These are phyloP conservation scores for Lomentospora prolificans DNA, from an alignment of 2,329 filamentous ascomycete species.

Conservation along the genomic window DNA sequence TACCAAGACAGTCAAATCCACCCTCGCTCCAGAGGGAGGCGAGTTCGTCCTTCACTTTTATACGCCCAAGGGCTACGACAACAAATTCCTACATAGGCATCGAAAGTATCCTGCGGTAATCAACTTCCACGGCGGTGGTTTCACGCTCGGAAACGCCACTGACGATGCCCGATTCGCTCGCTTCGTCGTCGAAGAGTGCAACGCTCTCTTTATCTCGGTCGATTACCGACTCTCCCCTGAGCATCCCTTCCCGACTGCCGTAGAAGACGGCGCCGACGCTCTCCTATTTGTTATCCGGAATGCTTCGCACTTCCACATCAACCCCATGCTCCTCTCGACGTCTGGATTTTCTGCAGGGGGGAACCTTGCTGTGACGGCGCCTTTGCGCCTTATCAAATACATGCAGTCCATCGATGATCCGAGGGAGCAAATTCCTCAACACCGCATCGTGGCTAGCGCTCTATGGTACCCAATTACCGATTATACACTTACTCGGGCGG, in stretches of 20 bases:
- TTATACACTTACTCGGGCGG: slow-evolving; percentile 45
- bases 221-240: slow-evolving; percentile 61
- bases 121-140: slow-evolving; percentile 60
- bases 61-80: slow-evolving; percentile 5
- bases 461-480: slow-evolving; percentile 56
- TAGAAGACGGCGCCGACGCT: slow-evolving; percentile 57
- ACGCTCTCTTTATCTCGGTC: slow-evolving; percentile 52
- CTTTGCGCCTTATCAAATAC: slow-evolving; percentile 28
- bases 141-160: slow-evolving; percentile 51
- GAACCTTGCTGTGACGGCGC: slow-evolving; percentile 40
- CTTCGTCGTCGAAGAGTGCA: slow-evolving; percentile 38
- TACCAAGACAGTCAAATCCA: background rate
- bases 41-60: slow-evolving; percentile 2
- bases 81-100: slow-evolving; percentile 17
- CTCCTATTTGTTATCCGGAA: slow-evolving; percentile 49
- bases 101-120: slow-evolving; percentile 39
- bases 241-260: slow-evolving; percentile 52
- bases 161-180: slow-evolving; percentile 54
- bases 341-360: slow-evolving; percentile 57
- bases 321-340: slow-evolving; percentile 44
- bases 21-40: background rate
- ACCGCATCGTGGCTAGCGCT: slow-evolving; percentile 36
- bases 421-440: slow-evolving; percentile 21
- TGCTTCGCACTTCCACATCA: slow-evolving; percentile 46
- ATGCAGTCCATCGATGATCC: slow-evolving; percentile 20